Evolutionary conservation across 495 filamentous ascomycete species (phyloP).

Genomic region (Viridothelium virens): DNA sequence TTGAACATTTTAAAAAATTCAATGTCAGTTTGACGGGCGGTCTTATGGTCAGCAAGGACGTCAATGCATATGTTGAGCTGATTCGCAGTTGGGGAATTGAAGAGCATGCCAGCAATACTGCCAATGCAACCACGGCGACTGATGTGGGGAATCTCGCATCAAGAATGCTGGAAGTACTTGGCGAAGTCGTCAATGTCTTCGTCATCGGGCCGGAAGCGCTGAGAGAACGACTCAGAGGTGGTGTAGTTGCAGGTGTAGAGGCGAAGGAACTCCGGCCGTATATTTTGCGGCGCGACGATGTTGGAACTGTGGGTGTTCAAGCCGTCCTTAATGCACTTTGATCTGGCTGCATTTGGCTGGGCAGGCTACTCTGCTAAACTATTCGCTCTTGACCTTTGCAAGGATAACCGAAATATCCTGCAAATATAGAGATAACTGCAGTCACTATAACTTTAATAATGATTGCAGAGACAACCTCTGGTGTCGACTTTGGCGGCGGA

Average conservation of each 20-base stretch:
- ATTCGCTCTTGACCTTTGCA: too few species aligned
- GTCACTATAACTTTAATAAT: too few species aligned
- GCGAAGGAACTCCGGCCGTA: slow-evolving; percentile 69
- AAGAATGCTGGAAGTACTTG: slow-evolving; percentile 61
- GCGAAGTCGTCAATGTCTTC: slow-evolving; percentile 94
- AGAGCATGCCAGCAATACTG: slow-evolving; percentile 69
- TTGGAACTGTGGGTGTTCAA: slow-evolving; percentile 69
- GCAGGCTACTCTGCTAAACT: not conserved
- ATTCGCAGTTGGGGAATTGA: slow-evolving; percentile 48
- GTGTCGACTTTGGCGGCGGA: too few species aligned
- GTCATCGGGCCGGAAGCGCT: slow-evolving; percentile 88
- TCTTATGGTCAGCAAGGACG: slow-evolving; percentile 91
- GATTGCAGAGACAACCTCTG: too few species aligned
- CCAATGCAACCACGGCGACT: not conserved
- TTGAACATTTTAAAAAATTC: slow-evolving; percentile 93
- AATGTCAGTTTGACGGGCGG: slow-evolving; percentile 83
- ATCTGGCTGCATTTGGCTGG: not conserved
- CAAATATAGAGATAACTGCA: too few species aligned
- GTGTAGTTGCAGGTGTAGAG: slow-evolving; percentile 42
- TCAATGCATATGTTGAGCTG: slow-evolving; percentile 79
- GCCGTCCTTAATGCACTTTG: slow-evolving; percentile 58
- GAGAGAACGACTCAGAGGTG: slow-evolving; percentile 63
- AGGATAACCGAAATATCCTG: too few species aligned
- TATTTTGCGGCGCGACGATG: slow-evolving; percentile 75
- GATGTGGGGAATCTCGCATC: slow-evolving; percentile 39